A percentile compares a stretch with the other conserved stretches of the same genome.
Evolutionary conservation across 2,329 filamentous ascomycete genomes (phyloP).

Genomic region (Phialemoniopsis sp.): DNA sequence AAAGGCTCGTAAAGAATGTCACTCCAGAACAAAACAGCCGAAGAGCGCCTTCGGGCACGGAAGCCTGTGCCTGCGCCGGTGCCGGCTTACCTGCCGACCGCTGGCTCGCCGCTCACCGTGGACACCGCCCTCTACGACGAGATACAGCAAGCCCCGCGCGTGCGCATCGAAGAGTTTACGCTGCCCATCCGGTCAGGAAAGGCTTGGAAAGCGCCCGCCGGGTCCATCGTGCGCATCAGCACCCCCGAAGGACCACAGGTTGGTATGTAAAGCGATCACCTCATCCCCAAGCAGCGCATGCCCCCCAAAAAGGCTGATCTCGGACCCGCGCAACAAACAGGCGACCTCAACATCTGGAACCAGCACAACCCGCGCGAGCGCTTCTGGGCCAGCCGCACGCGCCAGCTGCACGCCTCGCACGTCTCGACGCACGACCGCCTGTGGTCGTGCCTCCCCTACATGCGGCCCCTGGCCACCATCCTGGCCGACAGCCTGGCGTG

Average conservation of each 20-base stretch:
- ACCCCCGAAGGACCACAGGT: constrained; percentile 78
- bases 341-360: constrained; percentile 82
- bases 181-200: constrained; percentile 70
- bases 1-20: too few species aligned
- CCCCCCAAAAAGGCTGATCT: too few species aligned
- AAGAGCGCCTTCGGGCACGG: too few species aligned
- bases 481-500: constrained; percentile 60
- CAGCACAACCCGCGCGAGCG: constrained; percentile 70
- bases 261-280: constrained; percentile 25
- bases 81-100: too few species aligned
- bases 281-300: not conserved
- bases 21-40: too few species aligned
- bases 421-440: constrained; percentile 68
- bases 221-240: constrained; percentile 66
- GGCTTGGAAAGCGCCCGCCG: constrained; percentile 68
- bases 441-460: constrained; percentile 74
- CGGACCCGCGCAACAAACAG: too few species aligned
- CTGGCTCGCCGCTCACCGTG: constrained; percentile 22
- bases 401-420: constrained; percentile 75
- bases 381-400: constrained; percentile 78
- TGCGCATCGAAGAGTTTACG: constrained; percentile 46
- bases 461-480: constrained; percentile 72
- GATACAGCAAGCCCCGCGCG: constrained; percentile 46
- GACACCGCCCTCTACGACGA: constrained; percentile 52
- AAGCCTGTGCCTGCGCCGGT: too few species aligned